phyloP scores from a whole-genome alignment of 2,329 filamentous ascomycete species.

The Rachicladosporium sp. region DNA sequence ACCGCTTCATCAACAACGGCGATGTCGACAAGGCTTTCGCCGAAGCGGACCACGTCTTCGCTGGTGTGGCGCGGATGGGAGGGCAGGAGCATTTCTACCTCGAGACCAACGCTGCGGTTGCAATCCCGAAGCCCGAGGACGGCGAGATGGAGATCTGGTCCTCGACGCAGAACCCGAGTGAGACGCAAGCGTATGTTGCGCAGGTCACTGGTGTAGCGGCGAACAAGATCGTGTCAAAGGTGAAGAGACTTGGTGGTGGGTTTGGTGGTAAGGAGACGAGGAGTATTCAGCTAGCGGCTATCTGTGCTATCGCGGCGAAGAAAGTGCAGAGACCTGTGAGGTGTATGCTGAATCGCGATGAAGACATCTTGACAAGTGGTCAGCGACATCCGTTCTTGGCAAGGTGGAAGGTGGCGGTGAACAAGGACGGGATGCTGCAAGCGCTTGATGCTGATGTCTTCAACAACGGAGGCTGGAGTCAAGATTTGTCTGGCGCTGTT shows the following conservation, averaged over 20 bases:
- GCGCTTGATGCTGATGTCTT: constrained; percentile 84
- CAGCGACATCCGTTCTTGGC: constrained; percentile 88
- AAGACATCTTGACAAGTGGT: constrained; percentile 85
- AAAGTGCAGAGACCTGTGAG: constrained; percentile 73
- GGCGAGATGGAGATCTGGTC: constrained; percentile 91
- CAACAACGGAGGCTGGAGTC: constrained; percentile 75
- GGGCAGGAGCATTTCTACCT: constrained; percentile 98
- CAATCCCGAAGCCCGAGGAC: constrained; percentile 79
- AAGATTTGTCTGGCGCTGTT: constrained; percentile 63
- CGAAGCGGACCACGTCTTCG: constrained; percentile 70
- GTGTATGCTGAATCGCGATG: constrained; percentile 92
- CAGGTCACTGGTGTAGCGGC: constrained; percentile 71
- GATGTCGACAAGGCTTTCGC: constrained; percentile 66
- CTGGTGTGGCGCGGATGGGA: constrained; percentile 74
- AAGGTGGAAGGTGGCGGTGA: constrained; percentile 89
- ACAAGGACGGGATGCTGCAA: constrained; percentile 81
- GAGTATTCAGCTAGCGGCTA: constrained; percentile 71
- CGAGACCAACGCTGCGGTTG: constrained; percentile 79
- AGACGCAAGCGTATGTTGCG: constrained; percentile 79
- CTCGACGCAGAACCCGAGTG: constrained; percentile 85
- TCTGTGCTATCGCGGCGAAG: constrained; percentile 74
- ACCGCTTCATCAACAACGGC: constrained; percentile 71
- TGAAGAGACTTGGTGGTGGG: constrained; percentile 86
- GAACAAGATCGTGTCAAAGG: constrained; percentile 81
- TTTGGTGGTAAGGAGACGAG: constrained; percentile 94